Conservation (phyloP, 1,284 basidiomycete species). For the Ganoderma lucidum region DNA sequence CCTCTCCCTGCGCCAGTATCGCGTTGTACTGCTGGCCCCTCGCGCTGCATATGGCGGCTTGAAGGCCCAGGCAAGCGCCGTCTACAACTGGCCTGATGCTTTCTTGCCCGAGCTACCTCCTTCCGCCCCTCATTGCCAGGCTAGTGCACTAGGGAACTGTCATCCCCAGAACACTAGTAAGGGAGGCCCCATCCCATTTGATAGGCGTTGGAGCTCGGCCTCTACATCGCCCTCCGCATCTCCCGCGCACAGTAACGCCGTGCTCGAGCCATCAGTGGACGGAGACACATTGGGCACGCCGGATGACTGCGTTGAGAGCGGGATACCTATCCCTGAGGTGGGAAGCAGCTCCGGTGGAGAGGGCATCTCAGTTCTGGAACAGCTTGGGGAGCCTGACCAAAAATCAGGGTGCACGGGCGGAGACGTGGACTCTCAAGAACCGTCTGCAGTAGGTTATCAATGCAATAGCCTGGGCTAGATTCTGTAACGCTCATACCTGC, state of each 20-base stretch:
- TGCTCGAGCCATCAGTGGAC: neutral
- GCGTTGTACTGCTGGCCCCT: constrained; percentile 48
- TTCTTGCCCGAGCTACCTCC: constrained; percentile 38
- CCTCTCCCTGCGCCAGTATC: constrained; percentile 56
- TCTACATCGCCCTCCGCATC: neutral
- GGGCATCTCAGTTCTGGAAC: neutral
- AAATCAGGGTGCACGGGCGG: neutral
- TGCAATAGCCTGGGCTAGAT: neutral
- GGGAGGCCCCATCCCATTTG: neutral
- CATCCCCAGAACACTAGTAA: neutral
- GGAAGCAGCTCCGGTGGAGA: neutral
- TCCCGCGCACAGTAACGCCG: neutral
- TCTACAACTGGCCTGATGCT: constrained; percentile 58
- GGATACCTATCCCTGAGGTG: neutral
- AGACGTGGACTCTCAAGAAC: neutral
- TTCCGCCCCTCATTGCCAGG: neutral
- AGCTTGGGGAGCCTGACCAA: neutral
- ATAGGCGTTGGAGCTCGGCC: neutral
- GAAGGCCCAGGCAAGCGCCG: constrained; percentile 58
- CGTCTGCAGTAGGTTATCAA: neutral
- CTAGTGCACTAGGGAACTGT: neutral
- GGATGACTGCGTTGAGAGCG: neutral
- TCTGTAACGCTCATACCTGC: neutral
- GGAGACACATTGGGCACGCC: neutral
- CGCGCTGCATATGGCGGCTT: constrained; percentile 46